These are phyloP conservation scores for Tieghemiomyces parasiticus DNA, from an alignment of 192 early-diverging fungal species.

Conservation along the genomic window DNA sequence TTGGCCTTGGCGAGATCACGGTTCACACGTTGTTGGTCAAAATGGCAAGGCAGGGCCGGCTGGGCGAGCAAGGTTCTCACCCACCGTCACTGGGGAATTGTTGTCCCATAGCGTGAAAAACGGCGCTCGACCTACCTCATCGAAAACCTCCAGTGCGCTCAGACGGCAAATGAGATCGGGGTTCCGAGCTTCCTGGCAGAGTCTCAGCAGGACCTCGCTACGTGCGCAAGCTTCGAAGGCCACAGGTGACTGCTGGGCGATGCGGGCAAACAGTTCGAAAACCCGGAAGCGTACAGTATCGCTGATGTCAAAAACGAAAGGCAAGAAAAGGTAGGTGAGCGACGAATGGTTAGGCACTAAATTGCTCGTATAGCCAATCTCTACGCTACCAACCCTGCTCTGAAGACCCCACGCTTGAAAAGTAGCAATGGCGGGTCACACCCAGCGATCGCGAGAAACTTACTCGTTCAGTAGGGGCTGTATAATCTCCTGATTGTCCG, in stretches of 20 bases:
- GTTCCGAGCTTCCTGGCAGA: slow-evolving; percentile 17
- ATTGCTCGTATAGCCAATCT: background rate
- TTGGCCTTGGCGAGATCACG: background rate
- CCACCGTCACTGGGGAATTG: too few relatives aligned
- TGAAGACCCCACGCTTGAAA: background rate
- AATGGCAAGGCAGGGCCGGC: background rate
- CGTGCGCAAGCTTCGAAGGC: slow-evolving; percentile 20
- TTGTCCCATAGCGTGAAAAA: too few relatives aligned
- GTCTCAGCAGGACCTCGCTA: slow-evolving; percentile 17
- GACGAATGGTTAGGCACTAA: background rate
- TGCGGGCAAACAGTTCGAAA: slow-evolving; percentile 22
- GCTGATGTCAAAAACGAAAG: slow-evolving; percentile 8
- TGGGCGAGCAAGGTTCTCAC: too few relatives aligned
- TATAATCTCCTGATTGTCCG: slow-evolving; percentile 2
- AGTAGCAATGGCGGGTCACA: background rate
- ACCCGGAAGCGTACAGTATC: slow-evolving; percentile 26
- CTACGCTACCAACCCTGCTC: too few relatives aligned
- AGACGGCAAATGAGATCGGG: slow-evolving; percentile 18
- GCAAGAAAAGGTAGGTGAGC: background rate
- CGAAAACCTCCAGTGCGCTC: slow-evolving; percentile 1
- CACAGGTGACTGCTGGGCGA: slow-evolving; percentile 12
- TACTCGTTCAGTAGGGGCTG: background rate
- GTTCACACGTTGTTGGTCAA: background rate
- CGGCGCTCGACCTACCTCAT: background rate
- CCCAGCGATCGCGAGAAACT: background rate